A percentile compares a stretch with the other conserved stretches of the same genome.
Evolutionary conservation across 805 yeast genomes (phyloP).

Genomic region (Starmerella bombi): DNA sequence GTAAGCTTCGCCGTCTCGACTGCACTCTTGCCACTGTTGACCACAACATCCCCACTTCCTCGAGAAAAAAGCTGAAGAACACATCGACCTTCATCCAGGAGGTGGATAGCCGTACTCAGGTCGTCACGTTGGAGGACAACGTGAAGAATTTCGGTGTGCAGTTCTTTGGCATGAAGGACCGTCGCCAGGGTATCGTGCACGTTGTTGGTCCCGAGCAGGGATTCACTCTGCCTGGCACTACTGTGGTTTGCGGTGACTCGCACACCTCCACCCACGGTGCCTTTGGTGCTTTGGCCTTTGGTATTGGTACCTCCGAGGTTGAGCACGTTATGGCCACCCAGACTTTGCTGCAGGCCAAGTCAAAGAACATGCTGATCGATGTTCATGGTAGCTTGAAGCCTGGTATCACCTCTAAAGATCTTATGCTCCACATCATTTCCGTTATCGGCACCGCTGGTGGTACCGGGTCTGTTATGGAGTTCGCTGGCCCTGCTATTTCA

Average conservation of each 20-base stretch:
- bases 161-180: conserved; percentile 87
- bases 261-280: conserved; percentile 99
- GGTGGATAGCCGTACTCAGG: conserved; percentile 85
- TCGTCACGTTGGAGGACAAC: conserved; percentile 79
- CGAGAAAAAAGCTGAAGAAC: conserved; percentile 64
- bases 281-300: conserved; percentile 92
- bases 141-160: conserved; percentile 82
- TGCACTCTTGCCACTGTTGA: conserved; percentile 92
- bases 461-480: conserved; percentile 92
- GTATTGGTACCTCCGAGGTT: conserved; percentile 98
- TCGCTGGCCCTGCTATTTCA: conserved; percentile 90
- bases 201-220: conserved; percentile 99
- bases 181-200: conserved; percentile 96
- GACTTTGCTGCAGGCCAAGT: conserved; percentile 79
- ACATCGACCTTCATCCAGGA: conserved; percentile 73
- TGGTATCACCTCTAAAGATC: conserved; percentile 93
- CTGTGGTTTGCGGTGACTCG: conserved; percentile 98
- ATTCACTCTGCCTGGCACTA: conserved; percentile 94
- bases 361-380: conserved; percentile 85
- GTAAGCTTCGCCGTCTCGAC: conserved; percentile 79
- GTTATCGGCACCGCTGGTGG: conserved; percentile 99
- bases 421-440: conserved; percentile 88
- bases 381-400: conserved; percentile 73
- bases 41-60: conserved; percentile 90
- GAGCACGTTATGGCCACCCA: conserved; percentile 98